Evolutionary conservation across 2,329 filamentous ascomycete species (phyloP).

Genomic region (Phaeomoniella chlamydospora): DNA sequence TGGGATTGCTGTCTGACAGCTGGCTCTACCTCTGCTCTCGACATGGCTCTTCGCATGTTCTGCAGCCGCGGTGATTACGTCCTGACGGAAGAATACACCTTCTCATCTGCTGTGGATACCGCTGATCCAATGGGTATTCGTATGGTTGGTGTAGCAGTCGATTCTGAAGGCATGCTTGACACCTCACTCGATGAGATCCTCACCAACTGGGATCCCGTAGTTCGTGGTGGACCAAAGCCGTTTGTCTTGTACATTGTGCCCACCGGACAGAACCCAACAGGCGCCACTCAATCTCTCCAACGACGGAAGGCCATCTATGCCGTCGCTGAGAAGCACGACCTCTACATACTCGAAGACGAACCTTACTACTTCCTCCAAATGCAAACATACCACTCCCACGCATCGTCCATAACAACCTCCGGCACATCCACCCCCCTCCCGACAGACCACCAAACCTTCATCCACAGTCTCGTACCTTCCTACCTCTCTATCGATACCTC

Average conservation of each 20-base stretch:
- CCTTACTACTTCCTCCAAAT: conserved; percentile 89
- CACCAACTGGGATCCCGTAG: conserved; percentile 46
- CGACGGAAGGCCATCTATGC: conserved; percentile 60
- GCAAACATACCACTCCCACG: conserved; percentile 43
- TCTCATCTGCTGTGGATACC: conserved; percentile 60
- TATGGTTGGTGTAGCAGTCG: conserved; percentile 48
- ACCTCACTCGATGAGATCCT: conserved; percentile 48
- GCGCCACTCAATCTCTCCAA: conserved; percentile 53
- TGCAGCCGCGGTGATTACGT: conserved; percentile 61
- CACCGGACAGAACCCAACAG: conserved; percentile 83
- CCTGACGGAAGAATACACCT: conserved; percentile 83
- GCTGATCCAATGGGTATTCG: conserved; percentile 48
- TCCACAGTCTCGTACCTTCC: conserved; percentile 58
- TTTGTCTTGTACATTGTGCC: conserved; percentile 57
- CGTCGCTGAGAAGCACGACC: conserved; percentile 68
- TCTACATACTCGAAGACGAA: conserved; percentile 83
- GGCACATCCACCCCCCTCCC: not conserved
- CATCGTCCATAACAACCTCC: not conserved
- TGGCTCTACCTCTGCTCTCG: conserved; percentile 74
- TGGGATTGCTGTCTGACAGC: conserved; percentile 76
- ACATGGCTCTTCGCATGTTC: conserved; percentile 73
- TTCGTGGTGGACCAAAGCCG: conserved; percentile 44
- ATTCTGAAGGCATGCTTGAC: conserved; percentile 50
- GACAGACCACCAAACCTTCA: conserved; percentile 52
- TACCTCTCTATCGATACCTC: conserved; percentile 70